Conservation (phyloP, 345 rosid species). For the Orychophragmus violaceus region DNA sequence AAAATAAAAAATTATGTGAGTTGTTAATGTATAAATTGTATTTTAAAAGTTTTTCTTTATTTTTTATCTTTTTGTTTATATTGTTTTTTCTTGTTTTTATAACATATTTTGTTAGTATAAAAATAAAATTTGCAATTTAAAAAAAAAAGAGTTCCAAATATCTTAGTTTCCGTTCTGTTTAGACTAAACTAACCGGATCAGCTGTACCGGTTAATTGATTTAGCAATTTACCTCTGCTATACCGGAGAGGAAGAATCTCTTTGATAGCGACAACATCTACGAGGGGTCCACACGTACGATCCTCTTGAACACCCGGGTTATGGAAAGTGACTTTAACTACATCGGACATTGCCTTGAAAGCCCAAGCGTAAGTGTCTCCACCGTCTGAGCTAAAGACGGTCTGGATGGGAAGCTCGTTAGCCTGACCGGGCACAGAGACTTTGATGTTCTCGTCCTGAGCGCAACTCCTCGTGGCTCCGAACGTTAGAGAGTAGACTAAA, state of each 20-base stretch:
- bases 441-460: constrained; percentile 73
- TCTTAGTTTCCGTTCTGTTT: too few species aligned
- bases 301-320: background rate
- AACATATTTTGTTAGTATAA: too few species aligned
- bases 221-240: background rate
- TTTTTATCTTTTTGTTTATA: too few species aligned
- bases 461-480: constrained; percentile 71
- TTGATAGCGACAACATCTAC: background rate
- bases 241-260: background rate
- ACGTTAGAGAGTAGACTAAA: constrained; percentile 53
- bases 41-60: too few species aligned
- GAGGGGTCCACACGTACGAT: background rate
- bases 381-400: constrained; percentile 75
- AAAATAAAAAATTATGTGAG: too few species aligned
- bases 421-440: constrained; percentile 51
- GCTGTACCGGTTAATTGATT: background rate
- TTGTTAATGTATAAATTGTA: too few species aligned
- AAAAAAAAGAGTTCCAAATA: too few species aligned
- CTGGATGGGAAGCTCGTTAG: constrained; percentile 60
- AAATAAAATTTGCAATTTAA: too few species aligned
- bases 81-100: too few species aligned
- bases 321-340: background rate
- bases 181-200: too few species aligned
- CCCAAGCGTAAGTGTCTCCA: constrained; percentile 36
- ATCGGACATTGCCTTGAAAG: background rate